phyloP scores from a whole-genome alignment of 805 yeast genomes.

The Saturnispora sanitii region DNA sequence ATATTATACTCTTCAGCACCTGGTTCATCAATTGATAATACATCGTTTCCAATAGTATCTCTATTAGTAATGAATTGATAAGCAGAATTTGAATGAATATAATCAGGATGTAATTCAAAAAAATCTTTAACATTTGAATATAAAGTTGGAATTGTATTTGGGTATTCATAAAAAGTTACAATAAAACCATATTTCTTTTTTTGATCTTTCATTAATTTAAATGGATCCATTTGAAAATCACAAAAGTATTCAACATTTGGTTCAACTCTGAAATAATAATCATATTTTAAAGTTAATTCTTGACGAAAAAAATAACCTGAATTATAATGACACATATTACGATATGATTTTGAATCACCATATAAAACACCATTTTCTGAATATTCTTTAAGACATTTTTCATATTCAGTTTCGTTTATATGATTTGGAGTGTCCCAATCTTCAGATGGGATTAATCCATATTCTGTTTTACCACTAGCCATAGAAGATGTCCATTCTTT shows the following conservation, averaged over 20 bases:
- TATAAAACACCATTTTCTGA: constrained; percentile 44
- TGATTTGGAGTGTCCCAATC: constrained; percentile 74
- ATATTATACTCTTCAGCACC: constrained; percentile 52
- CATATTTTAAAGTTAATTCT: constrained; percentile 57
- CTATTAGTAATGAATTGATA: constrained; percentile 48
- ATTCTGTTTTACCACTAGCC: constrained; percentile 59
- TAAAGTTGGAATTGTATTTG: constrained; percentile 74
- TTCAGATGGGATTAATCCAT: constrained; percentile 52
- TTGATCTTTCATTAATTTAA: constrained; percentile 65
- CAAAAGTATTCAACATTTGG: constrained; percentile 86
- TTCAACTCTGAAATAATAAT: constrained; percentile 92
- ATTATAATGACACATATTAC: constrained; percentile 95
- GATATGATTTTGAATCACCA: constrained; percentile 56
- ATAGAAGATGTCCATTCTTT: constrained; percentile 48
- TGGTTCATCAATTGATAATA: constrained; percentile 20
- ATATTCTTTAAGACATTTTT: constrained; percentile 36
- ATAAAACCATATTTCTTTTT: constrained; percentile 82
- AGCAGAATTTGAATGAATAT: constrained; percentile 55
- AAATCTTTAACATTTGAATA: constrained; percentile 70
- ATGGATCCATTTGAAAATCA: constrained; percentile 84
- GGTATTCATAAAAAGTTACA: constrained; percentile 72
- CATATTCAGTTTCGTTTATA: constrained; percentile 51
- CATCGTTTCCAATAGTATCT: constrained; percentile 36
- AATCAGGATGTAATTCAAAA: constrained; percentile 46
- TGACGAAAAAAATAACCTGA: constrained; percentile 86